A percentile compares a stretch with the other conserved stretches of the same genome.
These are phyloP conservation scores for Suhomyces yuchorum DNA, from an alignment of 1,139 yeast species.

Conservation along the genomic window DNA sequence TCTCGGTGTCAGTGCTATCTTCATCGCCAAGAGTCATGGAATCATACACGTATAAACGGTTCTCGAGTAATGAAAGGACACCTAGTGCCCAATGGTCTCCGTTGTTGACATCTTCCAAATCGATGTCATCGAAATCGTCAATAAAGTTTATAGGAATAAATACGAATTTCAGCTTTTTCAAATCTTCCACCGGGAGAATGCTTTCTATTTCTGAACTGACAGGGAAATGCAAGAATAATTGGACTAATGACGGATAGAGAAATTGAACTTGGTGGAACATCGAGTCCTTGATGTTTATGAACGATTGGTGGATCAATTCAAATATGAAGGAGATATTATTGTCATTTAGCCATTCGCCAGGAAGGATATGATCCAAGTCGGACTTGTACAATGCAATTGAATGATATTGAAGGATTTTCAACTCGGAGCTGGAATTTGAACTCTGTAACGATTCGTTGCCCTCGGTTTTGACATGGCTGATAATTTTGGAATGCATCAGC, in stretches of 20 bases:
- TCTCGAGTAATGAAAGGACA: slow-evolving; percentile 34
- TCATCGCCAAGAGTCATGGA: slow-evolving; percentile 35
- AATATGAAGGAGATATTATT: slow-evolving; percentile 65
- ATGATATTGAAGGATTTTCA: slow-evolving; percentile 40
- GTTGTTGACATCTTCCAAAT: slow-evolving; percentile 34
- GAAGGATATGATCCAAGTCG: slow-evolving; percentile 40
- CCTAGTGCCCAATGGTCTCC: slow-evolving; percentile 53
- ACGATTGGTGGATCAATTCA: slow-evolving; percentile 47
- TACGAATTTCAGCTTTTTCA: slow-evolving; percentile 35
- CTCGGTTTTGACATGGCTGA: slow-evolving; percentile 6
- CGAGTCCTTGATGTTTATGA: slow-evolving; percentile 9
- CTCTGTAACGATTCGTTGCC: slow-evolving; percentile 5
- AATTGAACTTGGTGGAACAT: slow-evolving; percentile 33
- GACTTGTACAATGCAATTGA: slow-evolving; percentile 44
- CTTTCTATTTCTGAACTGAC: slow-evolving; percentile 27
- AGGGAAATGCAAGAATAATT: slow-evolving; percentile 43
- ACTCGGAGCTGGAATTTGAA: slow-evolving; percentile 20
- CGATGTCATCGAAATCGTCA: slow-evolving; percentile 31
- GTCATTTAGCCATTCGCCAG: slow-evolving; percentile 76
- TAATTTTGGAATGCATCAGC: slow-evolving; percentile 11
- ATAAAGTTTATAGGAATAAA: slow-evolving; percentile 46
- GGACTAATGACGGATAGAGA: slow-evolving; percentile 43
- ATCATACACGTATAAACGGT: slow-evolving; percentile 39
- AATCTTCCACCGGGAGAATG: slow-evolving; percentile 36
- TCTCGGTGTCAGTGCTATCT: slow-evolving; percentile 19